These are phyloP conservation scores for Chytriomyces sp. DNA, from an alignment of 192 early-diverging fungal genomes.

Conservation along the genomic window DNA sequence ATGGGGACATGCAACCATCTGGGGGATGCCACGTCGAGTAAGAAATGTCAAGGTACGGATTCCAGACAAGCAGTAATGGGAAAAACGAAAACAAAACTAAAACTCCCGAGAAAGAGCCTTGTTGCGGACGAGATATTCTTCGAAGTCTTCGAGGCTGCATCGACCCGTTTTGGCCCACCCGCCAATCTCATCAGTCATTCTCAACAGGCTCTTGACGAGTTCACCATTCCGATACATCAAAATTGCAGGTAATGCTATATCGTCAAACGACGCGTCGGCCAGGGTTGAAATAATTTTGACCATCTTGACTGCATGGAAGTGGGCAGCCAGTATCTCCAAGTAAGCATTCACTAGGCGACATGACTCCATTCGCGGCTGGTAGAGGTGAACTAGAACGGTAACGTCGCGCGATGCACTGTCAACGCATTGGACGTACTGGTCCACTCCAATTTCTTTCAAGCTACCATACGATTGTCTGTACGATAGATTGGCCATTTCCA, in stretches of 20 bases:
- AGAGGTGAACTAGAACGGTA: conserved; percentile 55
- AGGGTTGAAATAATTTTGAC: conserved; percentile 74
- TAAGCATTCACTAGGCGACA: conserved; percentile 78
- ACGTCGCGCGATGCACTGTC: conserved; percentile 42
- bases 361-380: conserved; percentile 40
- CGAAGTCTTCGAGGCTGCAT: conserved; percentile 50
- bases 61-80: no score
- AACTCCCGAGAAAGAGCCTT: no score
- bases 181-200: conserved; percentile 53
- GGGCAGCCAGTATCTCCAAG: conserved; percentile 67
- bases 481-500: conserved; percentile 26
- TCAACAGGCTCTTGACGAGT: conserved; percentile 35
- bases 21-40: no score
- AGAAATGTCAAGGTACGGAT: no score
- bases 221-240: conserved; percentile 51
- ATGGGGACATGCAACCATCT: no score
- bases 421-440: conserved; percentile 48
- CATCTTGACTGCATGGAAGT: conserved; percentile 84
- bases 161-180: conserved; percentile 39
- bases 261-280: conserved; percentile 56
- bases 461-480: conserved; percentile 30
- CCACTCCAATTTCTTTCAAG: conserved; percentile 40
- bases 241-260: conserved; percentile 52
- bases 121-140: conserved; percentile 38
- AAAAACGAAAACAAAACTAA: no score